These are phyloP conservation scores for Candida pseudocylindracea DNA, from an alignment of 1,139 yeast species.

Conservation along the genomic window DNA sequence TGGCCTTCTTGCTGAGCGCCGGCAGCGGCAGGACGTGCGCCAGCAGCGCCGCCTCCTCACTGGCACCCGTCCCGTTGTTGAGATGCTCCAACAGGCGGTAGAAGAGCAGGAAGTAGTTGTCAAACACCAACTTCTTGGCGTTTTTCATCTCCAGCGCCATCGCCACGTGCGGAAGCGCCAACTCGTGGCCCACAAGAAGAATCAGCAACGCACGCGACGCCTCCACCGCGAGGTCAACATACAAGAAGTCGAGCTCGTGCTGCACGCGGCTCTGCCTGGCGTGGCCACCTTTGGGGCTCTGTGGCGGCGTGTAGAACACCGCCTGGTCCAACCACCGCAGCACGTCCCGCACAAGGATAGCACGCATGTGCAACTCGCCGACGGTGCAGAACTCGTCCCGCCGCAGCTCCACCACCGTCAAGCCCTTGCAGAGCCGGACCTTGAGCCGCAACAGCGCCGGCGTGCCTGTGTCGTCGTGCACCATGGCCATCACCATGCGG, in stretches of 20 bases:
- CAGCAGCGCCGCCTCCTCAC: slow-evolving; percentile 25
- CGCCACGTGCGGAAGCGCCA: slow-evolving; percentile 42
- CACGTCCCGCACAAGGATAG: slow-evolving; percentile 31
- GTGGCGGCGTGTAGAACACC: slow-evolving; percentile 10
- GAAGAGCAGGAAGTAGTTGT: slow-evolving; percentile 49
- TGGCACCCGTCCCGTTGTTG: too few species aligned
- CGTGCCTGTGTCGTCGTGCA: slow-evolving; percentile 18
- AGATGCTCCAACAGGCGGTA: slow-evolving; percentile 26
- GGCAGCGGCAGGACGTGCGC: slow-evolving; percentile 6
- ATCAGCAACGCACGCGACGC: slow-evolving; percentile 34
- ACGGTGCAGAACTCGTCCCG: slow-evolving; percentile 15
- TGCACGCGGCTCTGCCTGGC: slow-evolving; percentile 4
- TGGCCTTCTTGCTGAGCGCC: slow-evolving; percentile 19
- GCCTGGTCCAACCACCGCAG: slow-evolving; percentile 53
- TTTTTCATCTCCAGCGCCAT: slow-evolving; percentile 31
- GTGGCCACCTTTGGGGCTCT: slow-evolving; percentile 3
- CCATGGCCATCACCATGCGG: slow-evolving; percentile 25
- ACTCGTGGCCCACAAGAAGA: slow-evolving; percentile 27
- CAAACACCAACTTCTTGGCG: slow-evolving; percentile 43
- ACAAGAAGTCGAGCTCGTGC: slow-evolving; percentile 28
- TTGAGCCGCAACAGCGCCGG: slow-evolving; percentile 24
- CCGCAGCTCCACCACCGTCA: slow-evolving; percentile 22
- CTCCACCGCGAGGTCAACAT: slow-evolving; percentile 45
- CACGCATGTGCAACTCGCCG: slow-evolving; percentile 39
- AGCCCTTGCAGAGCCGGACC: slow-evolving; percentile 34